Evolutionary conservation across 2,329 filamentous ascomycete species (phyloP), one percentile per base, ranked within the genome.

Genomic region (Venturia carpophila): DNA sequence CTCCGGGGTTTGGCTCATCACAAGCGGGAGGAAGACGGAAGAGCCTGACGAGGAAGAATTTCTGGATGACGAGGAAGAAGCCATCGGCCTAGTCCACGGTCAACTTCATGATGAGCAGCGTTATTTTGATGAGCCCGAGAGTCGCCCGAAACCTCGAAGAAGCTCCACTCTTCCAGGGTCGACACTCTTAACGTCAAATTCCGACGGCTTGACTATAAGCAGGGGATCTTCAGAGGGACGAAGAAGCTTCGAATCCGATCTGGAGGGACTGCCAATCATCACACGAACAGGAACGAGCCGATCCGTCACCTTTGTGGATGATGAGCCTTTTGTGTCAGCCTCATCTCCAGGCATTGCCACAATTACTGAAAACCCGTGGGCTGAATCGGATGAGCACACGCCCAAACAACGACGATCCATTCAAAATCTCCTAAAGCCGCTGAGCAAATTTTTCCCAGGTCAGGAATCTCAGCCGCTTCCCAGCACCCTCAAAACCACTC

Each of bases 1-100:
- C 75, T 87, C 93, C 67, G 94, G 94, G 11, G 94, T 99, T n/a
- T 97, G 94, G 76, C 84, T 97, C 69, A 97, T 99, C 72, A 97
- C 94, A 1, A 96, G 89, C 71, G 92, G 91, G 64, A 83, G 92
- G 69, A 79, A 83, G 62, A 77, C 80, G 13, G 83, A 83, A 21
- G 79, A 83, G n/a, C 82, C 85, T 3, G 82, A 85, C 3, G 84
- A 87, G 9, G 82, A 84, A 17, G 72, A 76, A 13, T 65, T 72
- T 21, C 72, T 73, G 10, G 69, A 73, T 21, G 76, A 79, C 55
- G 71, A 75, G 3, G 75, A 76, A 67, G 77, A 79, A 47, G 73
- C 72, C 1, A 78, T 80, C 64, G 71, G 75, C 62, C 72, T 80
- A 5, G 67, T 75, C n/a, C 71, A 75, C 62, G 76, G 75, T 64